phyloP scores from a whole-genome alignment of 176 grass and related monocot genomes.

The Metroxylon sagu region DNA sequence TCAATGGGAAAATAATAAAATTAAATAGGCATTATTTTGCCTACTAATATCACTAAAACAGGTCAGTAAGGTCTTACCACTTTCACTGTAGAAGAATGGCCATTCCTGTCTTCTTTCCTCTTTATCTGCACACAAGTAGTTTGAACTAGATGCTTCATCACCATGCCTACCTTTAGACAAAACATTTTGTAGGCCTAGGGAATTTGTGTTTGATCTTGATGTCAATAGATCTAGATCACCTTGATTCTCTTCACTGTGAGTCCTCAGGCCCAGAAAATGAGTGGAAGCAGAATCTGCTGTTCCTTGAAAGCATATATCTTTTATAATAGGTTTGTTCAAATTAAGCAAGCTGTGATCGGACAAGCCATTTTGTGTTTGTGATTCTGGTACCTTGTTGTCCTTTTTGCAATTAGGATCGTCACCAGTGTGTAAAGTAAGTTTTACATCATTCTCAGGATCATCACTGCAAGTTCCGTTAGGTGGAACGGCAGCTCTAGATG shows the following conservation, averaged over 20 bases:
- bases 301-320: conserved; percentile 21
- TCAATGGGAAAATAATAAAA: neutral
- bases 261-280: conserved; percentile 6
- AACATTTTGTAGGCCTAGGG: neutral
- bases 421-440: conserved; percentile 21
- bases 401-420: conserved; percentile 18
- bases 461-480: conserved; percentile 26
- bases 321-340: conserved; percentile 10
- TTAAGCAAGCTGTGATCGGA: neutral
- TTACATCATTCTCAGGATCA: conserved; percentile 23
- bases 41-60: neutral
- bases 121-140: neutral
- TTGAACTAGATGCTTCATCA: neutral
- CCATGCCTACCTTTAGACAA: neutral
- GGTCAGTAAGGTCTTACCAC: neutral
- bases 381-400: conserved; percentile 28
- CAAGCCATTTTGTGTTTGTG: neutral
- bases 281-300: conserved; percentile 20
- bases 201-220: conserved; percentile 8
- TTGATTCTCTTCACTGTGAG: conserved; percentile 19
- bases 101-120: neutral
- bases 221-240: conserved; percentile 19
- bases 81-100: neutral
- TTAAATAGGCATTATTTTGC: neutral
- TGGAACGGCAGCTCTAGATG: conserved; percentile 31